Percentiles rank a stretch among this genome's conserved stretches.
phyloP scores from a whole-genome alignment of 1,139 yeast genomes.

The Spathaspora sp. region DNA sequence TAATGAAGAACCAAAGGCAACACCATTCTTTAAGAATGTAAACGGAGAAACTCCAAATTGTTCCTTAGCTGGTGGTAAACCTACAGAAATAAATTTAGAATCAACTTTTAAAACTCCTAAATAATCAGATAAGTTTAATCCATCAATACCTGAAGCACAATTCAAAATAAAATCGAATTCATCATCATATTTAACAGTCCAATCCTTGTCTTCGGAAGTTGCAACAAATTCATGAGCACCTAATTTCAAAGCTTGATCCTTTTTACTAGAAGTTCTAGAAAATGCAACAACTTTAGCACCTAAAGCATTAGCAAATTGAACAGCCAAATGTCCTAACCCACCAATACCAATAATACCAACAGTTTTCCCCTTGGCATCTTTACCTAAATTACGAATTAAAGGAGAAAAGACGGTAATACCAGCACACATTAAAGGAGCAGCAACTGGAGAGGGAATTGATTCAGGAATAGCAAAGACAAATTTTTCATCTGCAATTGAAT shows the following conservation, averaged over 20 bases:
- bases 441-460: slow-evolving; percentile 41
- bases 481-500: slow-evolving; percentile 51
- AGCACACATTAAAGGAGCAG: slow-evolving; percentile 68
- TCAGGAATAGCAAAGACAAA: slow-evolving; percentile 61
- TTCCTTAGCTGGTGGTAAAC: slow-evolving; percentile 43
- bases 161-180: slow-evolving; percentile 48
- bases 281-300: slow-evolving; percentile 44
- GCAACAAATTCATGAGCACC: slow-evolving; percentile 44
- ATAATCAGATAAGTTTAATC: slow-evolving; percentile 29
- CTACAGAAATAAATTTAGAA: slow-evolving; percentile 54
- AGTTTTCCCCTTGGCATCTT: slow-evolving; percentile 33
- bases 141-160: slow-evolving; percentile 46
- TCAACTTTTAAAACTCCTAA: slow-evolving; percentile 38
- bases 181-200: slow-evolving; percentile 30
- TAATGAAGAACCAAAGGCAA: slow-evolving; percentile 31
- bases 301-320: slow-evolving; percentile 41
- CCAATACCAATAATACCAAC: slow-evolving; percentile 51
- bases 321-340: slow-evolving; percentile 46
- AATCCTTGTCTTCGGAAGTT: slow-evolving; percentile 36
- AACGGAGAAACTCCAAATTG: slow-evolving; percentile 26
- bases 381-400: slow-evolving; percentile 34
- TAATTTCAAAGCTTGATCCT: slow-evolving; percentile 33
- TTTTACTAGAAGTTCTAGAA: slow-evolving; percentile 37
- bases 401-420: slow-evolving; percentile 67
- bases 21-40: slow-evolving; percentile 28